Evolutionary conservation across 257 asterid species (phyloP), one percentile per base, ranked within the genome.

Genomic region (Solanum pinnatisectum): DNA sequence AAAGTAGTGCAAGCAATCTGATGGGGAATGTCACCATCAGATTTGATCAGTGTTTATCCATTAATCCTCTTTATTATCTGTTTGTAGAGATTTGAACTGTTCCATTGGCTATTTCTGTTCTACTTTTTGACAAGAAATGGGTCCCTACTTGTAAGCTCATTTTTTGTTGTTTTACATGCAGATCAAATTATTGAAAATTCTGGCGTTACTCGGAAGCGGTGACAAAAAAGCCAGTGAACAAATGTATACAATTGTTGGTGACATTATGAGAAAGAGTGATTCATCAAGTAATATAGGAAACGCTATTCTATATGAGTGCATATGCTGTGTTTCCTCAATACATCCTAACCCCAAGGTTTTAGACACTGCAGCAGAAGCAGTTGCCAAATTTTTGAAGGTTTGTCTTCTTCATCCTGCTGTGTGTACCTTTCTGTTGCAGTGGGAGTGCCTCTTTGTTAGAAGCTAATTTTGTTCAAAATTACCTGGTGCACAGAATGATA

Each of bases 191-290:
- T 87, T 96, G 94, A 97, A 97, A 91, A 96, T 95, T 89, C 91
- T 97, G 87, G 93, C 96, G 71, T 44, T 94, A 71, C 92, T 97
- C 87, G 98, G 99, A 86, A 93, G 90, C 65, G 98, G 97, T 82
- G 99, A 97, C 94, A 97, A 94, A 89, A 96, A 94, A 89, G 93
- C 99, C 90, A 96, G 99, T 84, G 99, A 95, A 88, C 98, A 96
- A 86, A 97, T 96, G 96, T 97, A 97, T 93, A 96, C 98, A 63
- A 93, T 97, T 70, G 71, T 97, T 59, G 96, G 98, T 60, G 99
- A 97, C 88, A 91, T 96, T 88, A 95, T 96, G 94, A 94, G 94
- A 89, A 97, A 95, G 91, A 92, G 95, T 84, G 99, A 96, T 89
- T 90, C 98, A 27, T 92, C 98, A 25, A 95, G 95, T 90, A 97